Evolutionary conservation across 2,329 filamentous ascomycete genomes (phyloP), one percentile per base, ranked within the genome.

Genomic region (Albifimbria verrucaria): DNA sequence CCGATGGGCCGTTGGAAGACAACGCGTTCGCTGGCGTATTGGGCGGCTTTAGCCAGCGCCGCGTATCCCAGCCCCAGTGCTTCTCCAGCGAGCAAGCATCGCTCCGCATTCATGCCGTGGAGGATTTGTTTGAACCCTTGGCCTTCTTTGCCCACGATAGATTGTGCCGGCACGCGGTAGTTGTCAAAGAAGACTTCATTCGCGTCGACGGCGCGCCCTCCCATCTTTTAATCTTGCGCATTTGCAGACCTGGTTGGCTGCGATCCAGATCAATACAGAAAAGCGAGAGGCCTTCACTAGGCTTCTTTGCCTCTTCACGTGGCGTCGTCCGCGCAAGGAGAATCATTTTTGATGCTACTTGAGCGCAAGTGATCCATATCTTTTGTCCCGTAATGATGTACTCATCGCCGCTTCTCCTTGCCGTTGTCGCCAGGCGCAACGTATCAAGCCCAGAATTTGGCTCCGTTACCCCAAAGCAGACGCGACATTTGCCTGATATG

Each of bases 161-260:
- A 76, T 41, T 83, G 76, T 0, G 78, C 77, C 0, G 86, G 82
- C 15, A 94, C 82, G 4, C 70, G 67, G 67, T 92, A 95, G 59
- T 86, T 82, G 67, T 94, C 89, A 65, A 95, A 94, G 69, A 95
- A 95, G 1, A 95, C 87, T 65, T 94, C 89, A 59, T 95, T 95
- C 1, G 90, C 89, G 62, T 94, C 90, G 1, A 95, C 84, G 0
- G 89, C 89, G 12, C 89, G 77, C 0, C 89, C 88, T 9, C 91
- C 91, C 89, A 95, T 94, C 68, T 95, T 95, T 82, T 85, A 60
- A 95, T 95, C 63, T 75, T 82, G 43, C 82, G 83, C 64, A 94
- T 74, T 10, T 87, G 81, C 1, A 93, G 73, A 0, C 79, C 79
- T 0, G 86, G 79, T 4, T 78, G 72, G 0, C 65, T 65, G 21